Base-by-base conservation (phyloP, 1,284 basidiomycete genomes). In the Apiotrichum sp. region DNA sequence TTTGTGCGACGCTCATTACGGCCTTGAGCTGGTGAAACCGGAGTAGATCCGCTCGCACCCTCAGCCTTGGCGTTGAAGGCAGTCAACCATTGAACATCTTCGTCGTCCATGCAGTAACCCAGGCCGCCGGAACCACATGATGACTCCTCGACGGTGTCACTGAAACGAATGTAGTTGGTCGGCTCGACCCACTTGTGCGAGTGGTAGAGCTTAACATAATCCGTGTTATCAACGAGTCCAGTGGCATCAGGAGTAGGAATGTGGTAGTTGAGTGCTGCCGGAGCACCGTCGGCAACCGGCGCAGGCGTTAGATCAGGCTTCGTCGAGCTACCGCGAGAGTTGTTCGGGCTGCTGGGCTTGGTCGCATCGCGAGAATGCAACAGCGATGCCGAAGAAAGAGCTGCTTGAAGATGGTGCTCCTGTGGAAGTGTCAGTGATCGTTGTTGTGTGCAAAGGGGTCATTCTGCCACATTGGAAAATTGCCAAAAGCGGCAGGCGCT, bases 191-290 rank as follows among this genome's bases (percentile, higher is more conserved):
- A 93, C 56, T 79, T 79, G 48, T 79, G 78, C 4, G 81, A 53
- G 4, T 84, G 83, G 68, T 95, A 95, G 41, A 91, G 78, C 11
- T 85, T 80, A 69, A 88, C 89, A 55, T 72, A 76, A 48, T 71
- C 64, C 36, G 64, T 65, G 64, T 87, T 84, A 47, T 84, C 82
- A 52, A 89, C 84, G 61, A 88, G 68, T 52, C 90, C 90, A 3
- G 87, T 87, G 2, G 89, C 90, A 70, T 93, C 90, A 0, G 93
- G 92, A 5, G 88, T 93, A 3, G 93, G 93, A 65, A 97, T 97
- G 76, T 83, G 92, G 0, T 87, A 89, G 50, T 83, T 79, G 5
- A 73, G 66, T 6, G 66, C 63, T 8, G 68, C 60, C 34, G 55
- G 11, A 10, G 57, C 31, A 22, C 58, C 31, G 5, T 59, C 35